Evolutionary conservation across 345 rosid genomes (phyloP), one percentile per base, ranked within the genome.

Genomic region (Linum usitatissimum): DNA sequence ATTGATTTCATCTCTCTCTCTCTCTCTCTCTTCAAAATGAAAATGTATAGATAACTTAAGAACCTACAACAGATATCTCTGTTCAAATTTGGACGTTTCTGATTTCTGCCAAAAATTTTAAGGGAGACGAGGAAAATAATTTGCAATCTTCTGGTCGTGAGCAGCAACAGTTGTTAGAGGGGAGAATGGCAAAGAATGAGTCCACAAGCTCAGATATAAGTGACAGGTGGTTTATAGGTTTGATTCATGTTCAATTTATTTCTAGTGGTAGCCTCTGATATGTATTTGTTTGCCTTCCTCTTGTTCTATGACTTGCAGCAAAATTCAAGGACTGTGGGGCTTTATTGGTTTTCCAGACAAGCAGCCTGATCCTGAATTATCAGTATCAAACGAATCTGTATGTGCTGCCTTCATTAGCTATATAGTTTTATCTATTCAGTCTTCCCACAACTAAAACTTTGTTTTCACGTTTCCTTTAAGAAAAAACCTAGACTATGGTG

Each of bases 311-410:
- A 67, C 59, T 65, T 77, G 61, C 74, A 70, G 83, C 61, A 77
- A 66, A 72, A 77, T 80, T 70, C 80, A 71, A 74, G 88, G 94
- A 71, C 65, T 79, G 51, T 86, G 89, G 90, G 80, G 79, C 71
- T 67, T 78, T 77, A 75, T 83, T 64, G 66, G 57, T 67, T 61
- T 76, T 68, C 73, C 82, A 65, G 57, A 59, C 49, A 74, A 72
- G 71, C 82, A 77, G 64, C 68, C 77, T 69, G 77, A 34, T 56
- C 61, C 78, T 13, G 79, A 77, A 62, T 60, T 70, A 38, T 53
- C 76, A 67, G 63, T 66, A 65, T 59, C 54, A 1, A 77, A 72
- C 40, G 75, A 66, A 71, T 53, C 67, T 57, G 82, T 80, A 82
- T 59, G 77, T 13, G 21, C 55, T 57, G 0, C 69, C 65, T 69